Percentiles rank a stretch among this genome's conserved stretches.
Evolutionary conservation across 2,329 filamentous ascomycete species (phyloP).

Genomic region (Neopestalotiopsis rosae): DNA sequence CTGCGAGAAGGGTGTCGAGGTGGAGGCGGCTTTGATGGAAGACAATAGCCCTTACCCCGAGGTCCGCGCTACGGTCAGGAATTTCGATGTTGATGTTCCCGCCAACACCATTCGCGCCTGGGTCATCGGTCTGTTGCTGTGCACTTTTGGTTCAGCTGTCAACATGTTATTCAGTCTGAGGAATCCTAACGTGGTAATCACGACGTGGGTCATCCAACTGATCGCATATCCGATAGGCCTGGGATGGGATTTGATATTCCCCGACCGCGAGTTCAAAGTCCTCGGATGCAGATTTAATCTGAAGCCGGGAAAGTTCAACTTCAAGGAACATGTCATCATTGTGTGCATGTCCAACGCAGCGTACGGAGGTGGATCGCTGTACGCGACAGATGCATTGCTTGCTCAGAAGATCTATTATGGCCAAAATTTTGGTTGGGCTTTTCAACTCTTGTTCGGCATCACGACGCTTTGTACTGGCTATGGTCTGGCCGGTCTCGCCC

Average conservation of each 20-base stretch:
- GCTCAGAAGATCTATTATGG: conserved; percentile 62
- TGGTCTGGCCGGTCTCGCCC: conserved; percentile 63
- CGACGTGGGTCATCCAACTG: conserved; percentile 60
- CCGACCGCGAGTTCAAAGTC: conserved; percentile 37
- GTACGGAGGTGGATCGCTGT: conserved; percentile 62
- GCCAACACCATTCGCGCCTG: conserved; percentile 66
- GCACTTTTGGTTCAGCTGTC: conserved; percentile 61
- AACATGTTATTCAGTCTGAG: conserved; percentile 60
- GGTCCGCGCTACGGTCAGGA: conserved; percentile 43
- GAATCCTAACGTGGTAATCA: conserved; percentile 56
- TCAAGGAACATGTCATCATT: conserved; percentile 45
- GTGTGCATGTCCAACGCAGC: conserved; percentile 70
- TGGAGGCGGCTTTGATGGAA: conserved; percentile 53
- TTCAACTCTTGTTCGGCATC: conserved; percentile 64
- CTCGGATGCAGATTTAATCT: conserved; percentile 43
- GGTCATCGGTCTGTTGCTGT: conserved; percentile 61
- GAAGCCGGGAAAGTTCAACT: conserved; percentile 45
- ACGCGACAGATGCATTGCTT: conserved; percentile 57
- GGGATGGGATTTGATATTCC: conserved; percentile 41
- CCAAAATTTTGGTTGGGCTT: conserved; percentile 62
- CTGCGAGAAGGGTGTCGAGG: conserved; percentile 47
- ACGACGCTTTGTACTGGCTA: conserved; percentile 69
- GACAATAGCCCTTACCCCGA: conserved; percentile 64
- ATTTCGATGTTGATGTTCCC: conserved; percentile 57
- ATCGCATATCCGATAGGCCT: conserved; percentile 54